Percentiles rank a stretch among this genome's conserved stretches.
phyloP scores from a whole-genome alignment of 73 alveolate species.

The Paramecium biaurelia region DNA sequence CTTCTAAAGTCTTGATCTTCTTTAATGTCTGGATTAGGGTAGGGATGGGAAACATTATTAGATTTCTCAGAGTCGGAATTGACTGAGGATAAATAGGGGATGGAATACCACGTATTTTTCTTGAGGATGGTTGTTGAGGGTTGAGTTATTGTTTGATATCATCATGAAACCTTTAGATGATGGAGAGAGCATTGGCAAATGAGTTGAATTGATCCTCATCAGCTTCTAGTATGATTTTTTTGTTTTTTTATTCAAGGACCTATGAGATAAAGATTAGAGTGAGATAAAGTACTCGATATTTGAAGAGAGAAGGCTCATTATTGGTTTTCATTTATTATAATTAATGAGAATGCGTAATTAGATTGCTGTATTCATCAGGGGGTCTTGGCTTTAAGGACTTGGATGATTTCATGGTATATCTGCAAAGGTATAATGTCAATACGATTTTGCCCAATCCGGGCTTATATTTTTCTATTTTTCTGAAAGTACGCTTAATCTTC shows the following conservation, averaged over 20 bases:
- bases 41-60: background rate
- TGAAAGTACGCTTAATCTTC: slow-evolving; percentile 4
- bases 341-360: slow-evolving; percentile 36
- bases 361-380: background rate
- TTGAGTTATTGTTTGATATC: background rate
- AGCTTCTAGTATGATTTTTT: background rate
- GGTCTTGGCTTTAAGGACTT: background rate
- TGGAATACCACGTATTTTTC: background rate
- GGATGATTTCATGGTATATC: slow-evolving; percentile 40
- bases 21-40: background rate
- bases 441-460: slow-evolving; percentile 52
- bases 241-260: slow-evolving; percentile 1
- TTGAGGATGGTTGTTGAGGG: background rate
- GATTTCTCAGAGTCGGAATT: slow-evolving; percentile 11
- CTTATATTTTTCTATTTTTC: slow-evolving; percentile 43
- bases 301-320: slow-evolving; percentile 9
- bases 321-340: background rate
- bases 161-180: background rate
- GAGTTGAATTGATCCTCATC: background rate
- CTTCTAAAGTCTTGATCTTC: slow-evolving; percentile 1
- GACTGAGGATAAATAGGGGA: background rate
- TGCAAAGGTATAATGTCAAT: background rate
- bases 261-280: background rate
- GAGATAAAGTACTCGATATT: background rate
- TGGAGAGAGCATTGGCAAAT: background rate